Evolutionary conservation across 805 yeast genomes (phyloP), one percentile per base, ranked within the genome.

Genomic region (Zygoascus tannicola): DNA sequence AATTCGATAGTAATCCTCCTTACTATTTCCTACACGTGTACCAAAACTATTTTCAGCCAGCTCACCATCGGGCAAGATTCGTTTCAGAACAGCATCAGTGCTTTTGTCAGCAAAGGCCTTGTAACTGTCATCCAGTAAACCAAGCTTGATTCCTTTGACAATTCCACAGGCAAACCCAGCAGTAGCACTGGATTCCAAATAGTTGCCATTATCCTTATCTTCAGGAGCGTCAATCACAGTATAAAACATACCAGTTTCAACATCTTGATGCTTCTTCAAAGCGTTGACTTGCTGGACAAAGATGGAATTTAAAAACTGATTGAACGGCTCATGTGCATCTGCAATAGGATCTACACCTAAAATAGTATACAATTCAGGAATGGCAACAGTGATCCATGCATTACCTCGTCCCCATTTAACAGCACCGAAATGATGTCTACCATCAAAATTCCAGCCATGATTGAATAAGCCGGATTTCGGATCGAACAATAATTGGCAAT

Each of bases 131-230:
- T 39, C 63, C n/a, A 35, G 45, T 38, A 54, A 60, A 28, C 57
- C 56, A 43, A 51, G 50, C 38, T 67, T 49, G 33, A 63, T 49
- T 19, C 55, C 61, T 41, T 63, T 63, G 41, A 62, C 51, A 22
- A 63, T 63, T 12, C 67, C 67, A 49, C 56, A 63, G 2, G 67
- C 66, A 50, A 63, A 59, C 5, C 67, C 67, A n/a, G 67, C 67
- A 32, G 66, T 51, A 3, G 67, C 67, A 16, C 64, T 57, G 5
- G 63, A 53, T 43, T 62, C 66, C n/a, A 57, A 40, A 38, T 63
- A 63, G 2, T 63, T 59, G n/a, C n/a, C n/a, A n/a, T n/a, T n/a
- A 12, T 26, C 30, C 12, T 26, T 26, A 12, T 26, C 30, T 1
- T 55, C 32, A 15, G 52, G 51, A 37, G 60, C 65, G 44, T 63